phyloP scores from a whole-genome alignment of 768 basidiomycete species.

The Erythrobasidium yunnanense region DNA sequence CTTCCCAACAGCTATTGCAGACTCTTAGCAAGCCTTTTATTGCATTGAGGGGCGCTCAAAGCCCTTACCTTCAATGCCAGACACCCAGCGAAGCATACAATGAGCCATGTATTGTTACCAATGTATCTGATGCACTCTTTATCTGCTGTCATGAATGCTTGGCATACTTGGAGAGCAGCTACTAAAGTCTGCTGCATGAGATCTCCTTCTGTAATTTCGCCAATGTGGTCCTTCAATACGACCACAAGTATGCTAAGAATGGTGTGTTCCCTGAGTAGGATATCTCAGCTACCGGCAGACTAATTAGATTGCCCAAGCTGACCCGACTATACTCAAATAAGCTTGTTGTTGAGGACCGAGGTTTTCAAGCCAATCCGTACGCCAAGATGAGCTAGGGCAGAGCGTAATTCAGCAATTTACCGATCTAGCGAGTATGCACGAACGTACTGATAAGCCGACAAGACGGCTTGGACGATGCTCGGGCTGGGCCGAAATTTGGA shows the following conservation, averaged over 20 bases:
- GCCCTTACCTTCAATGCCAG: not conserved
- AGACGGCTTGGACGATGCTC: no score
- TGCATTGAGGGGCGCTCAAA: no score
- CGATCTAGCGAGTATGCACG: no score
- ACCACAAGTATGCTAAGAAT: not conserved
- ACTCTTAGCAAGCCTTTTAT: not conserved
- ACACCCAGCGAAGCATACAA: not conserved
- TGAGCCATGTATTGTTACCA: constrained; percentile 9
- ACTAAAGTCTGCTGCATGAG: constrained; percentile 1
- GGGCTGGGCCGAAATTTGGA: no score
- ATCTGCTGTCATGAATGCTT: constrained; percentile 4
- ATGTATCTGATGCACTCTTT: not conserved
- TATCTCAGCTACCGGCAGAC: no score
- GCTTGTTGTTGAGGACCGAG: no score
- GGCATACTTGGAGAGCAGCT: not conserved
- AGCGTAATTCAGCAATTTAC: no score
- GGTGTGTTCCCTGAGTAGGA: not conserved
- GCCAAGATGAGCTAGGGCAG: no score
- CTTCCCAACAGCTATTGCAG: not conserved
- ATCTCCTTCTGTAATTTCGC: not conserved
- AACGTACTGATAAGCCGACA: no score
- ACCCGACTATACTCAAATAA: no score
- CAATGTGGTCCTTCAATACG: not conserved
- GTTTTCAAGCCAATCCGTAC: no score
- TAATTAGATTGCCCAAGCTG: no score